Evolutionary conservation across 2,329 filamentous ascomycete genomes (phyloP), one percentile per base, ranked within the genome.

Genomic region (Nigrospora osmanthi): DNA sequence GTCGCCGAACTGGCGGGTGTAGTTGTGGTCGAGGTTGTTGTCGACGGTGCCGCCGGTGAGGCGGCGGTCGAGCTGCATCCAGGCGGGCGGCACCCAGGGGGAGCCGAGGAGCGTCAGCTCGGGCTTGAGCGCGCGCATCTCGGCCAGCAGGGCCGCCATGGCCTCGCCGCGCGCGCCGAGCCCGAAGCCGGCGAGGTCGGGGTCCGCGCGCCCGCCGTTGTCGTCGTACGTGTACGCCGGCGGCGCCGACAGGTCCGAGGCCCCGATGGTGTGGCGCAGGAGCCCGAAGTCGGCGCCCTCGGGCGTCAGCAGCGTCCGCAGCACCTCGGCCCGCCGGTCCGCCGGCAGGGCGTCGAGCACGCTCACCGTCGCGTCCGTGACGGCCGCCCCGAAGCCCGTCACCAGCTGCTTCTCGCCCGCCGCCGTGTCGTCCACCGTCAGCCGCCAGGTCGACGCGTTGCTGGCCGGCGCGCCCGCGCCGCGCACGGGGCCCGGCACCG

Each of bases 151-250:
- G 31, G 56, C 49, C 2, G 61, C 61, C 65, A 69, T 68, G 46
- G 60, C 60, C 12, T 54, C 60, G 6, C 67, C 67, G 4, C 65
- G 60, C 33, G 65, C 62, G 11, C 65, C 64, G 4, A 69, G 55
- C 47, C 54, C 52, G 50, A 70, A 70, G 36, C 32, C 50, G 3
- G 35, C 23, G 66, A 45, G 11, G 43, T 52, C 3, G 57, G 49
- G 17, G 46, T 67, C 66, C 11, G 52, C 57, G 1, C 53, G 52
- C 33, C 58, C 57, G 36, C 51, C 47, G 15, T 55, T 62, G 48
- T 68, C 66, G 39, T 66, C 65, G 49, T 69, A 70, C 0, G 61
- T 58, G 47, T 68, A 70, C 1, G 60, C 62, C 1, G 67, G 66
- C 33, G 63, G 59, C 2, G 52, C 62, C 0, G 66, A 66, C 33